A percentile compares a stretch with the other conserved stretches of the same genome.
These are phyloP conservation scores for Rhodocollybia butyracea DNA, from an alignment of 768 basidiomycete species.

Conservation along the genomic window DNA sequence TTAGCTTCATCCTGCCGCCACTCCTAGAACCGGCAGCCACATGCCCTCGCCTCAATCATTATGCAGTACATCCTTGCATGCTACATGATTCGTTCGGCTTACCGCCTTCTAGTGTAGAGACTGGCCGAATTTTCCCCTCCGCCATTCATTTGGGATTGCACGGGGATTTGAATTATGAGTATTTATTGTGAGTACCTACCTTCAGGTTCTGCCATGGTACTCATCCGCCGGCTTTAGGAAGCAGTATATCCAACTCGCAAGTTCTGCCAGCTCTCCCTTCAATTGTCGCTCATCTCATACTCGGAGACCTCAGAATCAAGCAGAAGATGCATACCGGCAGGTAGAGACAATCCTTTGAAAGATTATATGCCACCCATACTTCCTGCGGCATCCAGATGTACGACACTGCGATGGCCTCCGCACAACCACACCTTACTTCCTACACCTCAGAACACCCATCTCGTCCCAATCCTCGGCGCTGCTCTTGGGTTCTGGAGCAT, in stretches of 20 bases:
- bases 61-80: constrained; percentile 55
- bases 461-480: too few relatives aligned
- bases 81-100: neutral
- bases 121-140: constrained; percentile 49
- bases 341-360: too few relatives aligned
- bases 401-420: constrained; percentile 77
- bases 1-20: too few relatives aligned
- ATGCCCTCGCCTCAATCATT: constrained; percentile 83
- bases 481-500: too few relatives aligned
- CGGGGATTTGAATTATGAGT: constrained; percentile 94
- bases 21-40: constrained; percentile 47
- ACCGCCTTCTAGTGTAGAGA: constrained; percentile 22
- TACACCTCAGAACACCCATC: too few relatives aligned
- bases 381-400: constrained; percentile 90
- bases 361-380: too few relatives aligned
- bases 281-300: neutral
- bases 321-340: constrained; percentile 74
- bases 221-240: constrained; percentile 40
- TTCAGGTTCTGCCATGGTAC: neutral
- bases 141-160: constrained; percentile 87
- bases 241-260: constrained; percentile 80
- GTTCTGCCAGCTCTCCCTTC: constrained; percentile 1
- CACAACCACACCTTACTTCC: constrained; percentile 71
- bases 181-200: constrained; percentile 56
- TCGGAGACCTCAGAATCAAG: constrained; percentile 46